A percentile compares a stretch with the other conserved stretches of the same genome.
These are phyloP conservation scores for Cerrena zonata DNA, from an alignment of 1,284 basidiomycete species.

Conservation along the genomic window DNA sequence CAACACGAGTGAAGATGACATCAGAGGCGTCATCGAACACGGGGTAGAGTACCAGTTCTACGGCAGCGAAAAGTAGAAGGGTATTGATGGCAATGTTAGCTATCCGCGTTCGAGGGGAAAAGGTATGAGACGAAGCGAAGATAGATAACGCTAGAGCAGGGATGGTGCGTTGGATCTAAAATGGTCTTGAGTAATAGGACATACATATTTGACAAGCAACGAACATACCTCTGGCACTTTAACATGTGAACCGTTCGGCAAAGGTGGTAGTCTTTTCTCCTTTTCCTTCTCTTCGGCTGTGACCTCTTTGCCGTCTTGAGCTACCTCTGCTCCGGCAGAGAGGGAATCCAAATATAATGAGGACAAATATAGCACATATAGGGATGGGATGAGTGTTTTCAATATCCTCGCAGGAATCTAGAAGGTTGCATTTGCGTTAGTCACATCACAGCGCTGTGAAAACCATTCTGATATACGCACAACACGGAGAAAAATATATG, in stretches of 20 bases:
- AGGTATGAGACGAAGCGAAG: conserved; percentile 35
- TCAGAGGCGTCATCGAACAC: conserved; percentile 47
- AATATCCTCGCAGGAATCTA: conserved; percentile 11
- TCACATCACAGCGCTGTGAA: not conserved
- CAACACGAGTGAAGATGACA: conserved; percentile 60
- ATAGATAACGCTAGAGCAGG: conserved; percentile 38
- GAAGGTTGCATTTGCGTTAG: not conserved
- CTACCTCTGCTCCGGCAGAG: not conserved
- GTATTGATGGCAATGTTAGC: conserved; percentile 41
- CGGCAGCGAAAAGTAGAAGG: conserved; percentile 41
- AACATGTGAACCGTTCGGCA: not conserved
- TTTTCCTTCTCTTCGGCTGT: not conserved
- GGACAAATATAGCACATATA: conserved; percentile 13
- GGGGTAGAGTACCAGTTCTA: conserved; percentile 49
- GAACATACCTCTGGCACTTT: not conserved
- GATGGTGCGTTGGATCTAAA: too few relatives aligned
- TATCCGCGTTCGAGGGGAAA: conserved; percentile 31
- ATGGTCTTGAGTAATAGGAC: too few relatives aligned
- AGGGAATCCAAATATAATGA: conserved; percentile 6
- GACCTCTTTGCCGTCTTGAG: not conserved
- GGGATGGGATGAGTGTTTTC: conserved; percentile 7
- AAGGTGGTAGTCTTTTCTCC: not conserved
- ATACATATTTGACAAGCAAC: too few relatives aligned
- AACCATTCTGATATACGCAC: conserved; percentile 5
- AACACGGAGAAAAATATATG: conserved; percentile 16